Evolutionary conservation across 164 flowering plant species (phyloP), one percentile per base, ranked within the genome.

Genomic region (Kingdonia uniflora): DNA sequence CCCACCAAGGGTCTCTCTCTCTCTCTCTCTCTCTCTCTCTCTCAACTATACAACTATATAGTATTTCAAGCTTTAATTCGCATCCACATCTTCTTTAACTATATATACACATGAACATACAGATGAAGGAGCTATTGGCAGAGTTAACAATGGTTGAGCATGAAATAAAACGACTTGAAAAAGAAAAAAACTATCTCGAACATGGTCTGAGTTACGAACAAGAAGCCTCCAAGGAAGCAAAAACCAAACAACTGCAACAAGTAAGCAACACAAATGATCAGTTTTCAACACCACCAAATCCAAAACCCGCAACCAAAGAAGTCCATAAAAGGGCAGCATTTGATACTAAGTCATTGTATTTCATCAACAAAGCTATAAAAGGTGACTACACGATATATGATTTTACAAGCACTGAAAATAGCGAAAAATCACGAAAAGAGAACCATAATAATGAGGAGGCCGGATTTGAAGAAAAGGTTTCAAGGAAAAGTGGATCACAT

Each of bases 281-380:
- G 19, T 54, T 61, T 16, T 44, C 57, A 10, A 1, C 6, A 35
- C 45, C 71, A 21, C 19, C 58, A 39, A 37, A 20, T 19, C 66
- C 66, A 29, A 59, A 26, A 19, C 52, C 71, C 11, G 40, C 19
- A 40, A 14, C 19, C 45, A 12, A 49, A 54, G 42, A 42, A 19
- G 42, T 44, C 14, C 65, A 60, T 35, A 74, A 75, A 22, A 75
- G 65, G 51, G 42, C 62, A 47, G 54, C 72, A 38, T 82, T 71
- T 67, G 95, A 91, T 45, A 71, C 85, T 11, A 79, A 80, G 70
- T 76, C 87, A 40, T 38, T 91, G 73, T 84, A 83, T 69, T 91
- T 83, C 71, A 83, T 91, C n/a, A 87, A 75, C 54, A 82, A 87
- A 72, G 95, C 92, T 38, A 85, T 91, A 19, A 91, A 85, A 57